A percentile compares a stretch with the other conserved stretches of the same genome.
phyloP scores from a whole-genome alignment of 495 filamentous ascomycete genomes.

The Ramalina peruviana region DNA sequence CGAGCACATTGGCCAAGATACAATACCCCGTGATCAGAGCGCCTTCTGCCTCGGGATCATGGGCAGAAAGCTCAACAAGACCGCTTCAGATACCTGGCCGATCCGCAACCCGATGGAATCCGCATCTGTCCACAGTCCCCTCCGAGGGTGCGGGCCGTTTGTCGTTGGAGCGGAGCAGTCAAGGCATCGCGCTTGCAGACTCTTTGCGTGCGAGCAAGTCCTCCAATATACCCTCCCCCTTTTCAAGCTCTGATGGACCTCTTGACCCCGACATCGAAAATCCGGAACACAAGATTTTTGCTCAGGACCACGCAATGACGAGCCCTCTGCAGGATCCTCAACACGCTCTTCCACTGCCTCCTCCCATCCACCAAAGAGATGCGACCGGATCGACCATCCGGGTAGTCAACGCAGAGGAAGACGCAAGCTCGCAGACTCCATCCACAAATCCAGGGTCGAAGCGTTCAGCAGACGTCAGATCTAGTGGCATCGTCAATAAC shows the following conservation, averaged over 20 bases:
- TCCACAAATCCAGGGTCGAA: conserved; percentile 22
- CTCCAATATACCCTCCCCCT: conserved; percentile 11
- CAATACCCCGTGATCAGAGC: conserved; percentile 36
- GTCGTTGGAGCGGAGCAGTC: conserved; percentile 22
- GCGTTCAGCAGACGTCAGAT: conserved; percentile 18
- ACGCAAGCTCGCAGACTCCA: conserved; percentile 28
- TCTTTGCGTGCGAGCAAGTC: conserved; percentile 14
- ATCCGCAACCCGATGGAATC: conserved; percentile 43
- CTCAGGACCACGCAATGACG: not conserved
- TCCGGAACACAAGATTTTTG: not conserved
- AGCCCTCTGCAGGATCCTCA: not conserved
- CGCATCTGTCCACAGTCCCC: conserved; percentile 58
- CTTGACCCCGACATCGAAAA: not conserved
- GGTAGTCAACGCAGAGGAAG: conserved; percentile 30
- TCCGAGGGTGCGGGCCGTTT: conserved; percentile 39
- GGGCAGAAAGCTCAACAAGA: conserved; percentile 26
- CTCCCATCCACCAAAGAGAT: conserved; percentile 19
- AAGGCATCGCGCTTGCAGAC: conserved; percentile 7
- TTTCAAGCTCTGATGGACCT: conserved; percentile 1
- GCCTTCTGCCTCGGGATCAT: conserved; percentile 34
- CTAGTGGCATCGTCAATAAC: conserved; percentile 22
- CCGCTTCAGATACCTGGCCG: conserved; percentile 13
- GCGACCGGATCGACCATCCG: conserved; percentile 31
- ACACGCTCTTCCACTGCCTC: conserved; percentile 2
- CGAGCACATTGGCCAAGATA: conserved; percentile 7